phyloP scores from a whole-genome alignment of 2,329 filamentous ascomycete species.

The Cryphonectria naterciae region DNA sequence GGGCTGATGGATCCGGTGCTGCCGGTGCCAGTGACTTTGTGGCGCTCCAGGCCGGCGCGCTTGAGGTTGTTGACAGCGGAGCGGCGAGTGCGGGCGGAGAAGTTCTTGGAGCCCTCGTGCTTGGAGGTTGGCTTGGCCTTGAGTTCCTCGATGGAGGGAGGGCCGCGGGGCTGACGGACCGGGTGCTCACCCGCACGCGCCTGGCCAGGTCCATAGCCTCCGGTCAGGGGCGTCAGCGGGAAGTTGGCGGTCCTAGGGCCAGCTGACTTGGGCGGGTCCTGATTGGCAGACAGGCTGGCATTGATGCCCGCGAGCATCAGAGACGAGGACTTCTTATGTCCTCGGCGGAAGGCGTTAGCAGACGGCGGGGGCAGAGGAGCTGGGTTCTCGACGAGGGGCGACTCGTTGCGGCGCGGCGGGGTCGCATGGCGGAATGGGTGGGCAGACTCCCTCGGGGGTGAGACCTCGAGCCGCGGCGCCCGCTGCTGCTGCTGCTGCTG shows the following conservation, averaged over 20 bases:
- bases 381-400: conserved; percentile 62
- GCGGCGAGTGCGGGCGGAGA: conserved; percentile 87
- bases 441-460: conserved; percentile 71
- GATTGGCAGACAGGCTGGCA: conserved; percentile 45
- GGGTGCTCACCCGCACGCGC: conserved; percentile 93
- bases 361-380: conserved; percentile 82
- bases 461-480: conserved; percentile 79
- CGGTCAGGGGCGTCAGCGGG: conserved; percentile 78
- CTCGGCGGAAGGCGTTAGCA: conserved; percentile 88
- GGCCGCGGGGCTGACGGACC: conserved; percentile 87
- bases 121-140: conserved; percentile 87
- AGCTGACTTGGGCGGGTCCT: conserved; percentile 59
- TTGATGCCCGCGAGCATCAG: conserved; percentile 59
- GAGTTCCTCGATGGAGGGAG: conserved; percentile 89
- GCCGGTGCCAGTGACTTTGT: conserved; percentile 72
- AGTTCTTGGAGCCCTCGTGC: conserved; percentile 97
- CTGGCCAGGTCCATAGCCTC: conserved; percentile 90
- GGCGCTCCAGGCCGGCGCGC: conserved; percentile 84
- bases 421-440: conserved; percentile 65
- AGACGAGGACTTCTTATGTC: conserved; percentile 89
- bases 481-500: conserved; percentile 49
- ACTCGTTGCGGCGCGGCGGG: conserved; percentile 68
- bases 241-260: conserved; percentile 80
- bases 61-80: conserved; percentile 91
- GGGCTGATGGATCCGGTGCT: conserved; percentile 84